phyloP scores from a whole-genome alignment of 2,329 filamentous ascomycete genomes.

The Epichloe festucae region DNA sequence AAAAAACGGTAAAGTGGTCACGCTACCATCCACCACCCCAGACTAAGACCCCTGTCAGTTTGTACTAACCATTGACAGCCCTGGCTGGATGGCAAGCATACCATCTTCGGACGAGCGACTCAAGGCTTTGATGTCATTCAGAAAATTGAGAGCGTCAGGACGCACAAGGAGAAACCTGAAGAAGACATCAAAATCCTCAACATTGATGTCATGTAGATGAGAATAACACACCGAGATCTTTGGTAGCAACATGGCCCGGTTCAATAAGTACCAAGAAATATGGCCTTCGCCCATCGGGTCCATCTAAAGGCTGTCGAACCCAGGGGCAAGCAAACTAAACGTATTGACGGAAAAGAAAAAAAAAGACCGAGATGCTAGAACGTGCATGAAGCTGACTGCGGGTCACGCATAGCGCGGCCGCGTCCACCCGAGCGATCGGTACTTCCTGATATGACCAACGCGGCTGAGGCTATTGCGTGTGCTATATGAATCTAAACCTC shows the following conservation, averaged over 20 bases:
- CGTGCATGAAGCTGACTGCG: conserved; percentile 2
- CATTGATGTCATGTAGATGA: conserved; percentile 48
- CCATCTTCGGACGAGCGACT: conserved; percentile 83
- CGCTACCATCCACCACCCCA: neutral
- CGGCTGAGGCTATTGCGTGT: conserved; percentile 2
- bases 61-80: conserved; percentile 32
- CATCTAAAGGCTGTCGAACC: neutral
- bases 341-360: neutral
- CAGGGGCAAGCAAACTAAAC: neutral
- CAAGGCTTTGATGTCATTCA: conserved; percentile 90
- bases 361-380: neutral
- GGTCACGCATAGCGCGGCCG: conserved; percentile 1
- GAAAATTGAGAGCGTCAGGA: conserved; percentile 83
- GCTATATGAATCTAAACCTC: conserved; percentile 2
- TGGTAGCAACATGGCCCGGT: neutral
- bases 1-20: conserved; percentile 61
- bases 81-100: conserved; percentile 94
- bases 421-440: conserved; percentile 1
- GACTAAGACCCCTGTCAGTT: conserved; percentile 4
- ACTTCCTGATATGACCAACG: conserved; percentile 1
- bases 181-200: conserved; percentile 97
- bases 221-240: neutral
- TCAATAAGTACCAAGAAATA: neutral
- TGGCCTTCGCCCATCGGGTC: neutral
- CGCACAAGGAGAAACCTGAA: conserved; percentile 83